Evolutionary conservation across 257 asterid genomes (phyloP).

Genomic region (Nicotiana sylvestris): DNA sequence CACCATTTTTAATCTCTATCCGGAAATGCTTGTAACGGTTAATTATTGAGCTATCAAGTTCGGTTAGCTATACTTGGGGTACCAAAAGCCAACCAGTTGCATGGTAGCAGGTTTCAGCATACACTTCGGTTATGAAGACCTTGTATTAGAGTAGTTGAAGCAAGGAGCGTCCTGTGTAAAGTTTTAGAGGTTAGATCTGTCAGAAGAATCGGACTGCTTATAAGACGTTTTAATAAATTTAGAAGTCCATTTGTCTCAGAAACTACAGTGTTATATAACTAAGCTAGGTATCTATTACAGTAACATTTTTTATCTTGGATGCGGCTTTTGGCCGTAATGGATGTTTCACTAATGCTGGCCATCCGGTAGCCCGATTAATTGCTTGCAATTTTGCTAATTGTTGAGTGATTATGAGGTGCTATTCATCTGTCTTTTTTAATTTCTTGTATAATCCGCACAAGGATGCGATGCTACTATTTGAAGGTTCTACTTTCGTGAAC

Average conservation of each 20-base stretch:
- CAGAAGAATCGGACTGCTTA: background rate
- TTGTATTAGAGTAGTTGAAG: background rate
- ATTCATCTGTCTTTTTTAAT: background rate
- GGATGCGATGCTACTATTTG: background rate
- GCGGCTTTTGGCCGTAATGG: background rate
- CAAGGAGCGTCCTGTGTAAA: background rate
- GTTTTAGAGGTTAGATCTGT: background rate
- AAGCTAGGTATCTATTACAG: background rate
- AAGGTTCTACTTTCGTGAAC: background rate
- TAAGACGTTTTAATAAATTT: background rate
- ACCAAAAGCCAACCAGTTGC: background rate
- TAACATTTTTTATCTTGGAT: background rate
- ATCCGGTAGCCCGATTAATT: background rate
- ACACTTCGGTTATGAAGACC: background rate
- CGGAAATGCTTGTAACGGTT: background rate
- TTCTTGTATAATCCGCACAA: background rate
- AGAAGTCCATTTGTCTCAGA: background rate
- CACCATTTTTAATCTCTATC: background rate
- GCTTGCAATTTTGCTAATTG: background rate
- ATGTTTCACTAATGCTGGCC: background rate
- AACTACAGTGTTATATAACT: background rate
- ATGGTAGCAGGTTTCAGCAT: background rate
- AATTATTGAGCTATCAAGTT: background rate
- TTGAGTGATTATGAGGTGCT: background rate
- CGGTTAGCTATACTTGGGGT: background rate